Conservation (phyloP, 495 filamentous ascomycete genomes). For the Hypoxylon lienhwacheense region DNA sequence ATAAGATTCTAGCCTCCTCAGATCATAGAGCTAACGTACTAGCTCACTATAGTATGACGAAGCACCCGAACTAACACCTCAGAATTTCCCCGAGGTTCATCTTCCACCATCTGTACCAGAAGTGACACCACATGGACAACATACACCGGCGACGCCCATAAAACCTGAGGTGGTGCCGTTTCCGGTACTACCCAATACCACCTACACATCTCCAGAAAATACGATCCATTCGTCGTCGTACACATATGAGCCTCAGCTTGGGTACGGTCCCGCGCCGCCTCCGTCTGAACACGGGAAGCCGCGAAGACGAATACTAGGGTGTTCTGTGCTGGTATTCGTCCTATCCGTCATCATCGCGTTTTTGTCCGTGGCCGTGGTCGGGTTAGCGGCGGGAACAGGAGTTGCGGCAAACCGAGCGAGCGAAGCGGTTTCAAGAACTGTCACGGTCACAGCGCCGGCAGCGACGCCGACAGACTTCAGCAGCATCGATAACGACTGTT, state of each 20-base stretch:
- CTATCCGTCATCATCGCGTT: constrained; percentile 47
- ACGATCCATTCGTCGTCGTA: constrained; percentile 12
- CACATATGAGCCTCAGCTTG: constrained; percentile 14
- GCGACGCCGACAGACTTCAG: constrained; percentile 19
- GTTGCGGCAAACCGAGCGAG: constrained; percentile 46
- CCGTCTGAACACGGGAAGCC: constrained; percentile 18
- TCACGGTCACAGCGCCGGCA: constrained; percentile 27
- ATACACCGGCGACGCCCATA: constrained; percentile 7
- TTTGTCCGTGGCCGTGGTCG: constrained; percentile 47
- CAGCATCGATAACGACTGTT: constrained; percentile 44
- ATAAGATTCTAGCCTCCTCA: background rate
- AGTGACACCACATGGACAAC: constrained; percentile 15
- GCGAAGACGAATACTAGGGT: constrained; percentile 39
- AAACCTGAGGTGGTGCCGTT: constrained; percentile 20
- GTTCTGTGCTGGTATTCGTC: constrained; percentile 43
- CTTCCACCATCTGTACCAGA: constrained; percentile 31
- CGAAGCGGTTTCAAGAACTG: constrained; percentile 35
- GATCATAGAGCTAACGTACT: background rate
- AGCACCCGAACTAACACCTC: constrained; percentile 45
- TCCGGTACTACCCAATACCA: constrained; percentile 8
- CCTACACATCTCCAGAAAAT: constrained; percentile 9
- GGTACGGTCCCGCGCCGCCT: constrained; percentile 9
- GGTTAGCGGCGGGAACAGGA: constrained; percentile 48
- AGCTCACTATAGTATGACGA: constrained; percentile 39
- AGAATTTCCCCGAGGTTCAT: constrained; percentile 45